phyloP scores from a whole-genome alignment of 192 early-diverging fungal genomes.

The Mortierella claussenii region DNA sequence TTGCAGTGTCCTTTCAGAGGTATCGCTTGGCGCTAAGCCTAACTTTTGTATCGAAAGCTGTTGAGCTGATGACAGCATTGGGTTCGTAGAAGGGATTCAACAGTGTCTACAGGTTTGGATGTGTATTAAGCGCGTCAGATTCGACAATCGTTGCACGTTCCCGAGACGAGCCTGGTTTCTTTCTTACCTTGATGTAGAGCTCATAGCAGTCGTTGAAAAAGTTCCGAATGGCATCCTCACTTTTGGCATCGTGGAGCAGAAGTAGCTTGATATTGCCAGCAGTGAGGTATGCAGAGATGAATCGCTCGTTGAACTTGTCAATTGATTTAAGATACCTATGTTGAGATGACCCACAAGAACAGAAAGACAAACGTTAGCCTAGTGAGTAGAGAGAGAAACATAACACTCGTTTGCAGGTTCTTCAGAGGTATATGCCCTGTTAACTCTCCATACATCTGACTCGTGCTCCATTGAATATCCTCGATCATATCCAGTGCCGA shows the following conservation, averaged over 20 bases:
- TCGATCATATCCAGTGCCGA: constrained; percentile 97
- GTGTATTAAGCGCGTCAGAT: not conserved
- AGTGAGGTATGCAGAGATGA: constrained; percentile 91
- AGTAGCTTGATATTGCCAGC: constrained; percentile 86
- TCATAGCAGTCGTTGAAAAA: constrained; percentile 90
- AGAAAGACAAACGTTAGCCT: constrained; percentile 73
- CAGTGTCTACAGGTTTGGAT: constrained; percentile 66
- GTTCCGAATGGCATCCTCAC: constrained; percentile 80
- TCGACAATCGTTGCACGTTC: no score
- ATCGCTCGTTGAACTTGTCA: constrained; percentile 95
- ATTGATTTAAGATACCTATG: constrained; percentile 91
- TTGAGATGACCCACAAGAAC: not conserved
- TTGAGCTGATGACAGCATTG: constrained; percentile 81
- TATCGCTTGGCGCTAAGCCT: constrained; percentile 77
- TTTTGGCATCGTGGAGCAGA: constrained; percentile 83
- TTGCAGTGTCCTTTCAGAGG: constrained; percentile 59
- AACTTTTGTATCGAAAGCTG: constrained; percentile 85
- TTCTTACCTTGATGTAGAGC: constrained; percentile 87
- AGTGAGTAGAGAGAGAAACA: no score
- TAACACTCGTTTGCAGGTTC: no score
- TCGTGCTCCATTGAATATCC: constrained; percentile 91
- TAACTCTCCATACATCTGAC: constrained; percentile 83
- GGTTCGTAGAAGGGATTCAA: constrained; percentile 93
- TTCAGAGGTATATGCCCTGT: no score
- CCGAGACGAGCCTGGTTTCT: no score